A percentile compares a stretch with the other conserved stretches of the same genome.
Evolutionary conservation across 371 early-diverging fungal genomes (phyloP).

Genomic region (Dichotomocladium elegans): DNA sequence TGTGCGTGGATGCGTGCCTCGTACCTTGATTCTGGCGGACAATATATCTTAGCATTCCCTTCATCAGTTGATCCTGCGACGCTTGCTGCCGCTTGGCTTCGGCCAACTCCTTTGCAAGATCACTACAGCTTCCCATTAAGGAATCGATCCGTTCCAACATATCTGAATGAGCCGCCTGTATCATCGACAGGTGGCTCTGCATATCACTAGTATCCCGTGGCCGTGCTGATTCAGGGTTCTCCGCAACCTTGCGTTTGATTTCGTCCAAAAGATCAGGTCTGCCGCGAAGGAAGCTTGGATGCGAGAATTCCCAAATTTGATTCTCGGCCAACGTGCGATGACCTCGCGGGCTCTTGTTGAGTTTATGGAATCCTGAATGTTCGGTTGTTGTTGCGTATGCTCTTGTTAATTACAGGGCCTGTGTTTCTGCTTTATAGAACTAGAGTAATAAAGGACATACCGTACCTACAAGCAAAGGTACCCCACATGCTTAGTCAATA

Average conservation of each 20-base stretch:
- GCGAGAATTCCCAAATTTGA: conserved; percentile 92
- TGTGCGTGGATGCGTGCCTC: conserved; percentile 20
- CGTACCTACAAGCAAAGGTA: too few species aligned
- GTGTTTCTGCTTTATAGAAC: too few species aligned
- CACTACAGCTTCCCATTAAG: conserved; percentile 65
- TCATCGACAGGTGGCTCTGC: conserved; percentile 67
- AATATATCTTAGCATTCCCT: conserved; percentile 54
- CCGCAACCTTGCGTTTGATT: conserved; percentile 82
- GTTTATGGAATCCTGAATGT: conserved; percentile 90
- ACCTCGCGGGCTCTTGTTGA: conserved; percentile 82
- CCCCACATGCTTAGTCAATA: too few species aligned
- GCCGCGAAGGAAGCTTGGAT: conserved; percentile 77
- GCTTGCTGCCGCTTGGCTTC: conserved; percentile 64
- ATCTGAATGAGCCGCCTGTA: conserved; percentile 73
- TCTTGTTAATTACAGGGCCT: too few species aligned
- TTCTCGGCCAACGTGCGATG: conserved; percentile 78
- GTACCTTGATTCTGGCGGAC: conserved; percentile 25
- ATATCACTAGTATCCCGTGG: conserved; percentile 72
- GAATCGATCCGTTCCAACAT: conserved; percentile 67
- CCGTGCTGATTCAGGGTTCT: conserved; percentile 72
- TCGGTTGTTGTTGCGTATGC: too few species aligned
- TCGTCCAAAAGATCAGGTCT: conserved; percentile 81
- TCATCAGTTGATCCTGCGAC: conserved; percentile 57
- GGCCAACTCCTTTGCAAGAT: conserved; percentile 67
- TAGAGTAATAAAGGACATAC: too few species aligned